Conservation (phyloP, 2,329 filamentous ascomycete genomes). For the Colletotrichum simmondsii region DNA sequence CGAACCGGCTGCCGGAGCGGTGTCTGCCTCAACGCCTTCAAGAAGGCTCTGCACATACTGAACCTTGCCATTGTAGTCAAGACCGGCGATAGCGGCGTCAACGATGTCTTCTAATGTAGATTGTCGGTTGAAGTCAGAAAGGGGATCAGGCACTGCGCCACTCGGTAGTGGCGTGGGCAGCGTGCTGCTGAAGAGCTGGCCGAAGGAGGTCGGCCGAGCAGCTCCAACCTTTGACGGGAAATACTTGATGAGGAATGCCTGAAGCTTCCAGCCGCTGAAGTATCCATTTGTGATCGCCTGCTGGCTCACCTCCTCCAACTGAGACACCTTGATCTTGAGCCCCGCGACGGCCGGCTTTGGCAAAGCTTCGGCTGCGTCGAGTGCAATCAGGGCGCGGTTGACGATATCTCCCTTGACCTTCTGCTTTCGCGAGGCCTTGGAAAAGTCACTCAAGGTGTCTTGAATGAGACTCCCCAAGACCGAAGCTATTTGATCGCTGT, state of each 20-base stretch:
- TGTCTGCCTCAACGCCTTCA: constrained; percentile 2
- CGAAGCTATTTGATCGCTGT: background rate
- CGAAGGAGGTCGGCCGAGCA: constrained; percentile 46
- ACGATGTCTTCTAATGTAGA: constrained; percentile 45
- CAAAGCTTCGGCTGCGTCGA: constrained; percentile 41
- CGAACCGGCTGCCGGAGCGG: background rate
- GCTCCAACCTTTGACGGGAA: constrained; percentile 45
- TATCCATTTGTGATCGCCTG: constrained; percentile 48
- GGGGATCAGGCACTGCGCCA: constrained; percentile 14
- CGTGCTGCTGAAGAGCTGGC: constrained; percentile 30
- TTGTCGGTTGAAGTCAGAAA: constrained; percentile 20
- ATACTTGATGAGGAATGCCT: constrained; percentile 54
- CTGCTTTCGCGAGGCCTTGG: constrained; percentile 20
- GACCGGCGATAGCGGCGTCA: constrained; percentile 43
- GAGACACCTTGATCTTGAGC: constrained; percentile 44
- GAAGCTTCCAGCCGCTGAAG: constrained; percentile 57
- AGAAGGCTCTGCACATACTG: constrained; percentile 53
- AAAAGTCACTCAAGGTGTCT: constrained; percentile 21
- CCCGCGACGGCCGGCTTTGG: constrained; percentile 43
- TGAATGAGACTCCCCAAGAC: constrained; percentile 15
- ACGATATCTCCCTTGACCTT: constrained; percentile 14
- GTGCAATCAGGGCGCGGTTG: constrained; percentile 25
- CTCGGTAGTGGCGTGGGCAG: constrained; percentile 5
- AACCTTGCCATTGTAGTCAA: constrained; percentile 46
- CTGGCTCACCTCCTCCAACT: constrained; percentile 48